phyloP scores from a whole-genome alignment of 306 rosid species.

The Lathyrus sativus region DNA sequence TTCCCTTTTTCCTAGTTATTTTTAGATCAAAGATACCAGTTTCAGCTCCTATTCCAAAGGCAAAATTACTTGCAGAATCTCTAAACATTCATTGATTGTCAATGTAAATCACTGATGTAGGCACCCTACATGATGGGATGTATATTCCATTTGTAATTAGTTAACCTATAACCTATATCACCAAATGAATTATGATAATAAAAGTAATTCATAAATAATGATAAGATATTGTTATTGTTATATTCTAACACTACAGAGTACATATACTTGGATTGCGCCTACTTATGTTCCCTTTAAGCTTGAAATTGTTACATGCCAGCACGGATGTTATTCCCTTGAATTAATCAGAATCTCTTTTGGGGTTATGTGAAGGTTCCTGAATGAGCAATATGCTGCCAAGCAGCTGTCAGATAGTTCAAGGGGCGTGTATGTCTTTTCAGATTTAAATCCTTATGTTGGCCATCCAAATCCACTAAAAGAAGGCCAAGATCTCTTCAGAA shows the following conservation, averaged over 20 bases:
- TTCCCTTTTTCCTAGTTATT: constrained; percentile 25
- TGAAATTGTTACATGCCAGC: constrained; percentile 13
- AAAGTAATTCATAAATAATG: not conserved
- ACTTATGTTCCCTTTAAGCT: constrained; percentile 4
- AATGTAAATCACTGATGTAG: not conserved
- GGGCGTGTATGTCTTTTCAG: constrained; percentile 91
- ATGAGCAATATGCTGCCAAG: constrained; percentile 75
- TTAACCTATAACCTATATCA: not conserved
- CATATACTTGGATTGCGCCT: constrained; percentile 13
- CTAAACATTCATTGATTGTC: not conserved
- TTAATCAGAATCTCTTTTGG: constrained; percentile 40
- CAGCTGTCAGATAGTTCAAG: constrained; percentile 68
- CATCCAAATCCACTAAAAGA: constrained; percentile 92
- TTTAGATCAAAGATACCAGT: not conserved
- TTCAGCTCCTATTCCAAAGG: constrained; percentile 1
- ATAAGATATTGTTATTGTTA: not conserved
- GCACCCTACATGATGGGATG: not conserved
- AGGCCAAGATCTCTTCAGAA: constrained; percentile 96
- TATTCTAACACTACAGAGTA: not conserved
- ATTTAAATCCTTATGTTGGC: constrained; percentile 98
- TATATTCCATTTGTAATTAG: not conserved
- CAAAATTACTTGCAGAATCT: not conserved
- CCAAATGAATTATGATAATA: constrained; percentile 1
- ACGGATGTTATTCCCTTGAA: constrained; percentile 16
- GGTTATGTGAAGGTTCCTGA: constrained; percentile 59